Evolutionary conservation across 345 rosid genomes (phyloP), one percentile per base, ranked within the genome.

Genomic region (Ceriops tagal): DNA sequence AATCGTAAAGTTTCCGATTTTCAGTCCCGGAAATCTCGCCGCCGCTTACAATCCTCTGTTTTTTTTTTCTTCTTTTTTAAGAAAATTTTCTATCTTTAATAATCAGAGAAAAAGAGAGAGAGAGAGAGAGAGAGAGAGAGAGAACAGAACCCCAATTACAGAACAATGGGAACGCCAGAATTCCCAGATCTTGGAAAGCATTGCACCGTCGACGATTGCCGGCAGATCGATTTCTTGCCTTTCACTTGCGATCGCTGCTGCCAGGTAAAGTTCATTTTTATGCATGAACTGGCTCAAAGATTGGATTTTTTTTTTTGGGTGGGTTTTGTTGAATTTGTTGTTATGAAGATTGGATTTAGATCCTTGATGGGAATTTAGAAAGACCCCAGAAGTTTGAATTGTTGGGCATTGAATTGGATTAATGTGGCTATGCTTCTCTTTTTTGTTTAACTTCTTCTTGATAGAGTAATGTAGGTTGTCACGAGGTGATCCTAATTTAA

Each of bases 171-270:
- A 27, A 93, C 98, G n/a, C 98, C 97, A 1, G 88, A 87, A 78
- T 93, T 93, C 71, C 98, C 98, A 66, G 88, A 91, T 88, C 96
- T 93, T 18, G 97, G 98, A 55, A 88, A 85, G 80, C 98, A 93
- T 74, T 93, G 98, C 84, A 77, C 81, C 75, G 85, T 88, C 26
- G 82, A 87, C 52, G 84, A 82, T 68, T 93, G 98, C 83, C 87
- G 84, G 71, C 97, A 77, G 75, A 91, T 93, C 78, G 98, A 93
- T 80, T 93, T 91, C 85, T 76, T 93, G 62, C 98, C 98, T 59
- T 93, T 93, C 89, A 91, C 96, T 32, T 93, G 98, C 85, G 97
- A 93, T 77, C 85, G 92, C 53, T 93, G 98, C 85, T 67, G 68
- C 73, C 81, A 82, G 97, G 96, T 91, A 34, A 47, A 47, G 16